Conservation (phyloP, 257 asterid genomes). For the Agastache rugosa region DNA sequence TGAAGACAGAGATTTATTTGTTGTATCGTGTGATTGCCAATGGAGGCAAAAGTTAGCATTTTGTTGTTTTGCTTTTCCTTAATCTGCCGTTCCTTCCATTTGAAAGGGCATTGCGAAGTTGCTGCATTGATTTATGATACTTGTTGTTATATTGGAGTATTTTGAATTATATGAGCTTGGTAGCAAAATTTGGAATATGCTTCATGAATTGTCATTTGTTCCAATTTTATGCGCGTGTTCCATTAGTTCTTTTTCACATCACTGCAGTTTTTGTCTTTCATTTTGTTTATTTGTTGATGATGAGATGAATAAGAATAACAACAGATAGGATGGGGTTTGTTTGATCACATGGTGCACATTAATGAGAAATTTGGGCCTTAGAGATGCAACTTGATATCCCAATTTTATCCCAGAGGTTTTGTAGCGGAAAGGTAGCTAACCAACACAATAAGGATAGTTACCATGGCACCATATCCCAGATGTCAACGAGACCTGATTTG, state of each 20-base stretch:
- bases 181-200: background rate
- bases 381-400: background rate
- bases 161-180: background rate
- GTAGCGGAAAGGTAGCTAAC: background rate
- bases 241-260: background rate
- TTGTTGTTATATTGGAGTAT: background rate
- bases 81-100: constrained; percentile 4
- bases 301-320: background rate
- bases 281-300: background rate
- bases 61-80: constrained; percentile 1
- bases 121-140: constrained; percentile 22
- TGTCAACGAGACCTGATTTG: background rate
- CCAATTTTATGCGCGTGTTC: background rate
- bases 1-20: constrained; percentile 8
- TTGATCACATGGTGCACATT: background rate
- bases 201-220: background rate
- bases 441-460: background rate
- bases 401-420: background rate
- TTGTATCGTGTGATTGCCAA: constrained; percentile 6
- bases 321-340: background rate
- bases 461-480: background rate
- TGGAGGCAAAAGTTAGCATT: background rate
- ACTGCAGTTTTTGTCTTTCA: background rate
- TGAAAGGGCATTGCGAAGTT: background rate
- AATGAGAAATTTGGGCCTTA: background rate